Conservation (phyloP, 1,139 yeast species). For the Pichia sp. region DNA sequence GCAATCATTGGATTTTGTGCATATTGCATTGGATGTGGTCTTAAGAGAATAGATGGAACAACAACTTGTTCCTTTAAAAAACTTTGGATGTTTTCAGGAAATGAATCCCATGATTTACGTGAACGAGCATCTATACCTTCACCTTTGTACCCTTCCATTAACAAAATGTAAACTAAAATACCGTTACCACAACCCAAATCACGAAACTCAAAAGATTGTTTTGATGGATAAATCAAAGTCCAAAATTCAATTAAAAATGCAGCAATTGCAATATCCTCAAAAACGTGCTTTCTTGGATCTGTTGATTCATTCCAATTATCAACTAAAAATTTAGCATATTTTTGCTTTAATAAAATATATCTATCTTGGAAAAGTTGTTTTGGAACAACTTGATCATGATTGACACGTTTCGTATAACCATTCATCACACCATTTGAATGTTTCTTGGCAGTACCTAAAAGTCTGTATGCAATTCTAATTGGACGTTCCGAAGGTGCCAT, state of each 20-base stretch:
- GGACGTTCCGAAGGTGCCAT: conserved; percentile 53
- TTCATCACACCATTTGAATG: conserved; percentile 78
- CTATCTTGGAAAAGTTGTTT: conserved; percentile 78
- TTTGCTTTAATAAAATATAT: conserved; percentile 74
- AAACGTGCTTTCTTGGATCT: conserved; percentile 92
- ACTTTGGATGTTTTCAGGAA: conserved; percentile 55
- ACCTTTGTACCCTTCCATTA: conserved; percentile 76
- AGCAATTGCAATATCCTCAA: conserved; percentile 94
- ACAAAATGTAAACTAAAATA: conserved; percentile 65
- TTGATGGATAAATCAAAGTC: conserved; percentile 51
- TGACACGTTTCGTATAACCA: conserved; percentile 84
- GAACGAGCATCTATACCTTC: conserved; percentile 85
- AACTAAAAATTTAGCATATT: conserved; percentile 71
- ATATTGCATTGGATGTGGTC: conserved; percentile 60
- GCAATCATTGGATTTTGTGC: conserved; percentile 46
- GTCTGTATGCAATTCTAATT: conserved; percentile 72
- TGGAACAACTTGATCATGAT: conserved; percentile 81
- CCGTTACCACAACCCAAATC: conserved; percentile 98
- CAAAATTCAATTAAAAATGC: conserved; percentile 90
- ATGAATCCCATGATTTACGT: conserved; percentile 80
- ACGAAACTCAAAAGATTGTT: conserved; percentile 58
- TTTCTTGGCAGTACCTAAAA: conserved; percentile 71
- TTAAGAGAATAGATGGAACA: conserved; percentile 63
- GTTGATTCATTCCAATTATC: conserved; percentile 88
- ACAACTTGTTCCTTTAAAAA: conserved; percentile 68